Percentiles rank a stretch among this genome's conserved stretches.
These are phyloP conservation scores for Aspergillus carbonarius DNA, from an alignment of 2,329 filamentous ascomycete species.

Conservation along the genomic window DNA sequence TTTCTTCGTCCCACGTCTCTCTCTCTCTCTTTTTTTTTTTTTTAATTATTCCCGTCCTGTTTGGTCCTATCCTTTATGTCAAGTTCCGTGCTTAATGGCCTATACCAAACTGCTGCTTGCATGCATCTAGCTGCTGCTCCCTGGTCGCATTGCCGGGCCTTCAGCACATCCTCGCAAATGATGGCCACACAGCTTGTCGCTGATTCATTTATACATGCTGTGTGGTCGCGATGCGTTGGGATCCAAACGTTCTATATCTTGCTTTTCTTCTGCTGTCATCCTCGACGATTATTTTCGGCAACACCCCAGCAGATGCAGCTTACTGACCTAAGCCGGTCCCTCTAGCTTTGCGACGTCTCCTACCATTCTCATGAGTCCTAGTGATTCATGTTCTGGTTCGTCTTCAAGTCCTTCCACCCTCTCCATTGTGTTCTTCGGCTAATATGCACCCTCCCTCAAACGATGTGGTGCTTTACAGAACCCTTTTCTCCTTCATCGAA, in stretches of 20 bases:
- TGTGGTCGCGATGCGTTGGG: slow-evolving; percentile 14
- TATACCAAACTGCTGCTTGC: slow-evolving; percentile 28
- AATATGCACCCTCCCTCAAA: slow-evolving; percentile 4
- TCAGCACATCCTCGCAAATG: slow-evolving; percentile 13
- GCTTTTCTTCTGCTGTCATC: slow-evolving; percentile 3
- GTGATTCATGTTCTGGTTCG: slow-evolving; percentile 57
- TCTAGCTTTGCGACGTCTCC: slow-evolving; percentile 52
- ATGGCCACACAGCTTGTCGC: slow-evolving; percentile 5
- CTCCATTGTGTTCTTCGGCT: not conserved
- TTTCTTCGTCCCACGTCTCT: no score
- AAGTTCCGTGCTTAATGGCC: slow-evolving; percentile 3
- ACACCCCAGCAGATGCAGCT: slow-evolving; percentile 3
- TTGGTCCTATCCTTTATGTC: slow-evolving; percentile 1
- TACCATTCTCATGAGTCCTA: slow-evolving; percentile 51
- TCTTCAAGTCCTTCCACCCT: slow-evolving; percentile 23
- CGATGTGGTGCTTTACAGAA: slow-evolving; percentile 27
- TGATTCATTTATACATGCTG: slow-evolving; percentile 13
- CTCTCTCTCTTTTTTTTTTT: slow-evolving; percentile 11
- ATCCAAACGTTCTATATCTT: slow-evolving; percentile 3
- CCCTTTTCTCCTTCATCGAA: slow-evolving; percentile 33
- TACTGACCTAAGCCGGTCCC: slow-evolving; percentile 22
- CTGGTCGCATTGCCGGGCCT: slow-evolving; percentile 9
- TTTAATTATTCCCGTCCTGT: slow-evolving; percentile 3
- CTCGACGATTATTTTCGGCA: not conserved
- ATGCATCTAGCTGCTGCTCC: slow-evolving; percentile 23